Evolutionary conservation across 1,284 basidiomycete species (phyloP).

Genomic region (Puccinia hordei): DNA sequence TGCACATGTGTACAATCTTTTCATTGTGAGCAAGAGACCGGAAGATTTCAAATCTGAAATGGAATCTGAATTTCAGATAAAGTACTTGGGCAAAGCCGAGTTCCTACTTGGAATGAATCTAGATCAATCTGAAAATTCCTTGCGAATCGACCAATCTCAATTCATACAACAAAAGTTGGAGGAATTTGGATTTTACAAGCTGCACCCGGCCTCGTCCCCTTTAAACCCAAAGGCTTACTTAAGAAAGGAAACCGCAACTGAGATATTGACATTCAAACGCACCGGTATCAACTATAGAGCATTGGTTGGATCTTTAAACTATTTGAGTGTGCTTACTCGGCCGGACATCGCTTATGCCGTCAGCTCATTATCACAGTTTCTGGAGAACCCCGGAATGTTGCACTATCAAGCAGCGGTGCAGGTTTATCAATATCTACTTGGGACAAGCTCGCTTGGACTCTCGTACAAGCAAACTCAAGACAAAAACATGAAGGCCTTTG

Average conservation of each 20-base stretch:
- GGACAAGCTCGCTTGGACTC: not conserved
- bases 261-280: not conserved
- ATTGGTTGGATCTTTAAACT: not conserved
- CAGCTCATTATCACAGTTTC: not conserved
- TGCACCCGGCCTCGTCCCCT: not conserved
- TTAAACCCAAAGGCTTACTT: not conserved
- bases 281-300: not conserved
- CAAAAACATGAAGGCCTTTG: too few relatives aligned
- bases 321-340: not conserved
- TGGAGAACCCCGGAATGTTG: not conserved
- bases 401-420: not conserved
- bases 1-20: constrained; percentile 2
- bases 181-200: not conserved
- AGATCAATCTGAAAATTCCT: not conserved
- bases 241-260: not conserved
- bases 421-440: not conserved
- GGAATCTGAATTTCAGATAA: not conserved
- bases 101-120: not conserved
- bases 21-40: not conserved
- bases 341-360: constrained; percentile 7
- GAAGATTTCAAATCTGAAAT: not conserved
- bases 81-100: not conserved
- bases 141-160: not conserved
- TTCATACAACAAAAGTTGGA: not conserved
- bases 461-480: too few relatives aligned